phyloP scores from a whole-genome alignment of 192 early-diverging fungal species.

The Spinellus fusiger region DNA sequence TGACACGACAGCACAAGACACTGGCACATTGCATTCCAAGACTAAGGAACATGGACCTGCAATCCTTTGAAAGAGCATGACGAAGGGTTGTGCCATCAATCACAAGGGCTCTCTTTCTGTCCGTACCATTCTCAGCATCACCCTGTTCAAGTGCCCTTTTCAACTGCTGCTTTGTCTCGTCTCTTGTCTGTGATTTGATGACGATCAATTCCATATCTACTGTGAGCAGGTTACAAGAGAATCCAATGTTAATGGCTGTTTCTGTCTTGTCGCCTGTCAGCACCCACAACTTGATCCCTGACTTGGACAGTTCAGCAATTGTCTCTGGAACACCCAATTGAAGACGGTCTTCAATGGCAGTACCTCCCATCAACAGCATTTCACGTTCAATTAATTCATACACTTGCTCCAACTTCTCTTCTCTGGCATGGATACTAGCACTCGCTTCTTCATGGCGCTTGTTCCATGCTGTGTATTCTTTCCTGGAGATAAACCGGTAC shows the following conservation, averaged over 20 bases:
- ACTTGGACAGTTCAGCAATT: constrained; percentile 74
- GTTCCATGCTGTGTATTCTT: constrained; percentile 67
- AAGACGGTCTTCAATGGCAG: constrained; percentile 95
- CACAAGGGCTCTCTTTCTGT: constrained; percentile 58
- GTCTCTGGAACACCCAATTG: constrained; percentile 97
- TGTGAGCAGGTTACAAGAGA: constrained; percentile 84
- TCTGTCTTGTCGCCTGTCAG: constrained; percentile 97
- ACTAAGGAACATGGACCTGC: constrained; percentile 56
- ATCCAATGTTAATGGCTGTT: constrained; percentile 97
- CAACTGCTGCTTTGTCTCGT: constrained; percentile 59
- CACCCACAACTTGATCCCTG: constrained; percentile 95
- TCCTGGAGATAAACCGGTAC: constrained; percentile 63
- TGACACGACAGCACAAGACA: constrained; percentile 94
- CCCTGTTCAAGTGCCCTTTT: constrained; percentile 61
- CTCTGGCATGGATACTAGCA: constrained; percentile 70
- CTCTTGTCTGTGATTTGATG: constrained; percentile 52
- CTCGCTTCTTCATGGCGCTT: constrained; percentile 68
- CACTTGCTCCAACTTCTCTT: constrained; percentile 69
- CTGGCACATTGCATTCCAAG: constrained; percentile 76
- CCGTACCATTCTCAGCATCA: constrained; percentile 17
- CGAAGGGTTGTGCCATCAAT: constrained; percentile 91
- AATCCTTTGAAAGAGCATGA: constrained; percentile 60
- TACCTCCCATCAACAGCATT: constrained; percentile 85
- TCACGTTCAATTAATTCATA: constrained; percentile 77
- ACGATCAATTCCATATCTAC: constrained; percentile 80